Evolutionary conservation across 495 filamentous ascomycete genomes (phyloP).

Genomic region (Penicillium psychrofluorescens): DNA sequence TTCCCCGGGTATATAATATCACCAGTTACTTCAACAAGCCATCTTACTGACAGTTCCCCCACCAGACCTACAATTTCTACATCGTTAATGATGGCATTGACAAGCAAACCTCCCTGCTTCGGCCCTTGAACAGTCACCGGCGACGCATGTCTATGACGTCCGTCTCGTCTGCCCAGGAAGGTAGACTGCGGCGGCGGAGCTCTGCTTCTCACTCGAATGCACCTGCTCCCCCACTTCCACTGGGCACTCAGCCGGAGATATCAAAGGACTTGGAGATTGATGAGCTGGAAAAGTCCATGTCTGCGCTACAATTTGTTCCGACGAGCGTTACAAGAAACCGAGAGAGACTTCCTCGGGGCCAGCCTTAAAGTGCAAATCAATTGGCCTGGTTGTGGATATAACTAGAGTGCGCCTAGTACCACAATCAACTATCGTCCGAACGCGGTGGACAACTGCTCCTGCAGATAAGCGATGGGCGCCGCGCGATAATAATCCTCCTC

Average conservation of each 20-base stretch:
- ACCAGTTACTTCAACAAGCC: neutral
- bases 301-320: slow-evolving; percentile 75
- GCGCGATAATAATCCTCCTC: no score
- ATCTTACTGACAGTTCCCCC: neutral
- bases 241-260: neutral
- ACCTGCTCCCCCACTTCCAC: neutral
- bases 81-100: slow-evolving; percentile 87
- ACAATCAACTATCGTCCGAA: no score
- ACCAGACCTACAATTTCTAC: slow-evolving; percentile 76
- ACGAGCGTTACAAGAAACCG: slow-evolving; percentile 48
- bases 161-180: slow-evolving; percentile 26
- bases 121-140: slow-evolving; percentile 35
- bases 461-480: no score
- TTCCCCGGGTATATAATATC: slow-evolving; percentile 53
- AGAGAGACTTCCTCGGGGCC: slow-evolving; percentile 4
- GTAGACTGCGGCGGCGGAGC: slow-evolving; percentile 30
- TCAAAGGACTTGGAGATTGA: slow-evolving; percentile 56
- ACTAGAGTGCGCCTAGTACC: no score
- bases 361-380: neutral
- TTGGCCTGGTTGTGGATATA: neutral
- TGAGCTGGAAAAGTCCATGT: slow-evolving; percentile 72
- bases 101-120: slow-evolving; percentile 68
- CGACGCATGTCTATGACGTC: slow-evolving; percentile 46
- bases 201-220: slow-evolving; percentile 23
- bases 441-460: no score